phyloP scores from a whole-genome alignment of 257 asterid species.

The Scutellaria minor region DNA sequence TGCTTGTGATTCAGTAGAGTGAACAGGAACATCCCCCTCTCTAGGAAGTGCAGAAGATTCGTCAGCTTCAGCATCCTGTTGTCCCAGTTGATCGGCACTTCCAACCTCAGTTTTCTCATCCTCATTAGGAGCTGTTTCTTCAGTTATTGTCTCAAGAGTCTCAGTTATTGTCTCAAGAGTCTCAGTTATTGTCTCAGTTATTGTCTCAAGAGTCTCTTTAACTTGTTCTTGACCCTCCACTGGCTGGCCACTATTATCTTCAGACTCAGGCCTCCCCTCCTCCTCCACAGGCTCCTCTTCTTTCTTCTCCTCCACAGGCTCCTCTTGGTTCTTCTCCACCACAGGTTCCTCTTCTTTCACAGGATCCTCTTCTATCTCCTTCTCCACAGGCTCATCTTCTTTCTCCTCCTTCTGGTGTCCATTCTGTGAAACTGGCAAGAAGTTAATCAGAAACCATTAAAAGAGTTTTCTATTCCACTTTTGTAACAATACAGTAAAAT shows the following conservation, averaged over 20 bases:
- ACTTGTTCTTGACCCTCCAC: slow-evolving; percentile 46
- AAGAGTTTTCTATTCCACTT: background rate
- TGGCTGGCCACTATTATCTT: slow-evolving; percentile 33
- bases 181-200: slow-evolving; percentile 35
- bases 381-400: slow-evolving; percentile 26
- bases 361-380: slow-evolving; percentile 16
- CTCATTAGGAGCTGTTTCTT: slow-evolving; percentile 43
- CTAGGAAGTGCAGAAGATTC: slow-evolving; percentile 48
- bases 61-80: slow-evolving; percentile 43
- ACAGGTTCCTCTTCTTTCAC: slow-evolving; percentile 43
- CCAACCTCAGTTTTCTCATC: slow-evolving; percentile 42
- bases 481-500: slow-evolving; percentile 10
- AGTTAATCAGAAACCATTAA: background rate
- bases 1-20: slow-evolving; percentile 41
- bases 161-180: slow-evolving; percentile 36
- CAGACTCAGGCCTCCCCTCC: slow-evolving; percentile 46
- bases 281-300: slow-evolving; percentile 29
- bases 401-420: slow-evolving; percentile 42
- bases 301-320: background rate
- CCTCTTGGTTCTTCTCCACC: slow-evolving; percentile 24
- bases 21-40: slow-evolving; percentile 56
- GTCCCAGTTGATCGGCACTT: slow-evolving; percentile 40
- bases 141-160: slow-evolving; percentile 29
- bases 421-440: slow-evolving; percentile 42
- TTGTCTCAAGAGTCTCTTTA: slow-evolving; percentile 36